Conservation (phyloP, 441 rosid genomes). For the Viola pubescens region DNA sequence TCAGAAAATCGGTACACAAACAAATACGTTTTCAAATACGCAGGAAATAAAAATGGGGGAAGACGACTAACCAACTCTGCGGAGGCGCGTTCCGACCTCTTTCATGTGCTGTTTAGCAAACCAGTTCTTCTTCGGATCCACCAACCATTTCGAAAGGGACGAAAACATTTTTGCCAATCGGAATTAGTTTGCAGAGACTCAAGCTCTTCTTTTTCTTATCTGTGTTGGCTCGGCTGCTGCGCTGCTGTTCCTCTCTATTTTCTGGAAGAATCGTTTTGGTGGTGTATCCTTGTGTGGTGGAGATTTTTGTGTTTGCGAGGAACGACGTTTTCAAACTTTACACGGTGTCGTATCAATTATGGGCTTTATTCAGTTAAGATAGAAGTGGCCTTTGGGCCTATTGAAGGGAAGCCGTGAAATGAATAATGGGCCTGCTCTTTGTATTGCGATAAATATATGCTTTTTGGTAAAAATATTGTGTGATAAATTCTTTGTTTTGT, state of each 20-base stretch:
- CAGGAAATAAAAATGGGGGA: not conserved
- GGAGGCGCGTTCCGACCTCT: slow-evolving; percentile 56
- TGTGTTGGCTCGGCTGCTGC: not conserved
- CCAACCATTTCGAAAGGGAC: slow-evolving; percentile 37
- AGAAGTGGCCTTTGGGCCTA: too few relatives aligned
- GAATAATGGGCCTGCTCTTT: too few relatives aligned
- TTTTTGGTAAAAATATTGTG: too few relatives aligned
- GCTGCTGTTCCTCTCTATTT: not conserved
- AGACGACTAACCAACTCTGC: slow-evolving; percentile 46
- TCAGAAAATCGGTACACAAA: not conserved
- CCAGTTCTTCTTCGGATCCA: slow-evolving; percentile 77
- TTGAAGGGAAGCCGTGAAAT: too few relatives aligned
- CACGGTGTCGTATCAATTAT: not conserved
- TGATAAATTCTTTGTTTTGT: too few relatives aligned
- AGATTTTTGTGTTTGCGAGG: not conserved
- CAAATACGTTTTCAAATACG: not conserved
- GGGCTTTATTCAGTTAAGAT: not conserved
- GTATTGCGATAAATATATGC: too few relatives aligned
- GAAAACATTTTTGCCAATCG: slow-evolving; percentile 28
- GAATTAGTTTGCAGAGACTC: not conserved
- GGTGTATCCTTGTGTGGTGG: not conserved
- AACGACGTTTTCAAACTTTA: too few relatives aligned
- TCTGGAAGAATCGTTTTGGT: slow-evolving; percentile 4
- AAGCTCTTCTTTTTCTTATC: not conserved
- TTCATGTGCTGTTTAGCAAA: slow-evolving; percentile 75